Evolutionary conservation across 192 early-diverging fungal species (phyloP).

Genomic region (Backusella sp.): DNA sequence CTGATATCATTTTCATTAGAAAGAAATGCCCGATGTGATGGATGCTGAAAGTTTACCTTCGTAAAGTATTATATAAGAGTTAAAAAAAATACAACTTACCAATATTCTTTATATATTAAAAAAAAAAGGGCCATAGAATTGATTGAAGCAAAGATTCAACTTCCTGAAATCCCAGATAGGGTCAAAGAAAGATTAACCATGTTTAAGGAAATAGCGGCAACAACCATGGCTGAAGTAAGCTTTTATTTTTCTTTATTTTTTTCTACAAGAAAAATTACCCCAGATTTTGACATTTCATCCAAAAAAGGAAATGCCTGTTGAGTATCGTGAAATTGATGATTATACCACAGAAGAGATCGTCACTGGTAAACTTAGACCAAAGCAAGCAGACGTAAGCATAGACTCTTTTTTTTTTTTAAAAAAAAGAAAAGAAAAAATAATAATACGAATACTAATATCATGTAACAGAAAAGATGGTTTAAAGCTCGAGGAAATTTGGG

Average conservation of each 20-base stretch:
- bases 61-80: conserved; percentile 6
- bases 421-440: background rate
- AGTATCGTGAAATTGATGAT: conserved; percentile 19
- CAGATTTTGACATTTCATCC: background rate
- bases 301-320: conserved; percentile 19
- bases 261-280: too few species aligned
- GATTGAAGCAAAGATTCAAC: background rate
- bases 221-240: conserved; percentile 20
- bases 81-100: background rate
- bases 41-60: conserved; percentile 22
- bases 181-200: background rate
- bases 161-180: conserved; percentile 1
- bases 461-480: conserved; percentile 54
- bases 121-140: background rate
- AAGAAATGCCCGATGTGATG: conserved; percentile 21
- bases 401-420: background rate
- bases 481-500: conserved; percentile 48
- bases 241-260: background rate
- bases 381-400: background rate
- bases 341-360: conserved; percentile 10
- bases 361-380: background rate
- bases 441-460: background rate
- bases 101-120: background rate
- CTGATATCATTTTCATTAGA: background rate
- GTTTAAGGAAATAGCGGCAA: conserved; percentile 7